Conservation (phyloP, 139 green algal species). For the Pleodorina starrii region DNA sequence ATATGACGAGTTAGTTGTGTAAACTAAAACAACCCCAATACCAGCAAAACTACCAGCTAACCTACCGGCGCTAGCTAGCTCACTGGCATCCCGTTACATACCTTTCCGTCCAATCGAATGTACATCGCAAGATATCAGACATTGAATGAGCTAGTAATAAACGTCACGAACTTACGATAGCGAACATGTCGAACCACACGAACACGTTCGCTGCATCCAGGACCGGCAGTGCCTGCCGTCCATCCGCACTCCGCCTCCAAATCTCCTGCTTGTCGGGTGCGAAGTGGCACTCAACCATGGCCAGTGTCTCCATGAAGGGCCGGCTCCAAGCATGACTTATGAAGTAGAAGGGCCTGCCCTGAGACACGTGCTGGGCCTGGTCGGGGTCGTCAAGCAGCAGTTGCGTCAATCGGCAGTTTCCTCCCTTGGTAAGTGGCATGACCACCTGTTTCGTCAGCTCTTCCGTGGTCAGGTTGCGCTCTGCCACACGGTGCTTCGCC, state of each 20-base stretch:
- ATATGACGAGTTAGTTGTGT: too few relatives aligned
- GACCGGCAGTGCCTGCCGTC: not conserved
- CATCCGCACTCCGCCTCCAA: not conserved
- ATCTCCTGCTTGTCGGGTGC: not conserved
- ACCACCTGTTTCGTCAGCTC: not conserved
- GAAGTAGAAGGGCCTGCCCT: not conserved
- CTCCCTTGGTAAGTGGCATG: not conserved
- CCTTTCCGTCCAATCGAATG: too few relatives aligned
- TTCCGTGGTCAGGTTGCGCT: not conserved
- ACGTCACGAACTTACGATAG: not conserved
- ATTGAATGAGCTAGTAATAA: not conserved
- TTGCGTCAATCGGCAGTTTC: not conserved
- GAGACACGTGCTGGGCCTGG: not conserved
- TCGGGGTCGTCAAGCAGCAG: not conserved
- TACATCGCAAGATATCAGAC: not conserved
- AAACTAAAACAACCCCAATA: too few relatives aligned
- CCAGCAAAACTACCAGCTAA: too few relatives aligned
- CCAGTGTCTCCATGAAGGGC: not conserved
- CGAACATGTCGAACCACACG: slow-evolving; percentile 5
- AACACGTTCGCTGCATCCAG: not conserved
- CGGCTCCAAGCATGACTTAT: slow-evolving; percentile 1
- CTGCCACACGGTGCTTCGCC: not conserved
- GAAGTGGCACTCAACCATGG: not conserved
- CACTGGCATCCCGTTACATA: too few relatives aligned
- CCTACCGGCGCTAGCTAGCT: too few relatives aligned